These are phyloP conservation scores for Mariannaea elegans DNA, from an alignment of 2,329 filamentous ascomycete species.

Conservation along the genomic window DNA sequence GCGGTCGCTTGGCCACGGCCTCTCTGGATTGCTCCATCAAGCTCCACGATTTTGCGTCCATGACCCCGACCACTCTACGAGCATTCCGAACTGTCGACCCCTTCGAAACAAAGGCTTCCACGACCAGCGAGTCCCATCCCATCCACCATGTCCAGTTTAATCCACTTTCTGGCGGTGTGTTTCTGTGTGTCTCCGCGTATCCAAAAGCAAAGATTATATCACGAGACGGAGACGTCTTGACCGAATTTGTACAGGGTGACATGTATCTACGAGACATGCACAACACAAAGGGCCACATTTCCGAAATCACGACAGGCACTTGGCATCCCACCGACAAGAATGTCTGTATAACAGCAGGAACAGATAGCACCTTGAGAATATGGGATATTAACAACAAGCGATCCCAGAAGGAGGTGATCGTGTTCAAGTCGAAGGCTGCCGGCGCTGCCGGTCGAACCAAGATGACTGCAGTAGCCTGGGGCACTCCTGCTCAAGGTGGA, in stretches of 20 bases:
- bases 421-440: conserved; percentile 91
- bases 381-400: conserved; percentile 96
- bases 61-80: conserved; percentile 93
- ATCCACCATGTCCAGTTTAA: conserved; percentile 90
- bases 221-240: conserved; percentile 85
- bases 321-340: conserved; percentile 93
- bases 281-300: conserved; percentile 96
- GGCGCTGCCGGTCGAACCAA: conserved; percentile 89
- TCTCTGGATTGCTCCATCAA: conserved; percentile 93
- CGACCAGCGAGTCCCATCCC: conserved; percentile 82
- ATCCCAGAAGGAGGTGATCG: conserved; percentile 90
- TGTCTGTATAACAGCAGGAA: conserved; percentile 87
- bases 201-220: conserved; percentile 90
- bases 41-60: conserved; percentile 92
- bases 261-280: conserved; percentile 99
- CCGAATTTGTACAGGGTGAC: conserved; percentile 95
- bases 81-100: conserved; percentile 95
- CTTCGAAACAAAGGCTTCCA: conserved; percentile 74
- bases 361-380: conserved; percentile 93
- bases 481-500: conserved; percentile 76
- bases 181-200: conserved; percentile 88
- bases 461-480: conserved; percentile 95
- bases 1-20: conserved; percentile 85
- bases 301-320: conserved; percentile 86
- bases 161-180: conserved; percentile 77